Base-by-base conservation (phyloP, 208 protist genomes). In the Endotrypanum monterogeii region DNA sequence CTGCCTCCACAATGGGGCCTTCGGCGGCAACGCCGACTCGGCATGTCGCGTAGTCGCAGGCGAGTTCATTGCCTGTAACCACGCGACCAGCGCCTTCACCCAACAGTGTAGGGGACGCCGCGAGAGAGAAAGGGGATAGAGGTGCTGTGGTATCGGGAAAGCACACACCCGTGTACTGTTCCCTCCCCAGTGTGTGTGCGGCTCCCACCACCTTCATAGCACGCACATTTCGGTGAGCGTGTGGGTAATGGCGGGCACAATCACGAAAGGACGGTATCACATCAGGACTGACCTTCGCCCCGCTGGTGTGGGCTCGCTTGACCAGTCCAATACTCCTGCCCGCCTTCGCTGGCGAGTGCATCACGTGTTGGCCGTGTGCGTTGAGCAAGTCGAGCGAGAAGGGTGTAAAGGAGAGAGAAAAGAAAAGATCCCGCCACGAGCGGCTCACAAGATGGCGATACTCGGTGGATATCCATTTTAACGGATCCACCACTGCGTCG, bases 391-490 rank as follows among this genome's bases (percentile, higher is more conserved):
- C 77, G 56, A 81, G 69, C 16, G 61, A 37, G 35, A 65, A 20
- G 2, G 78, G 67, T 20, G 32, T 61, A 50, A 74, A 73, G 28
- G 25, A 39, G 20, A 60, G 51, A 3, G 77, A 73, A 23, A 83
- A 58, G 35, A 80, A 57, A 35, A 86, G 76, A 0, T 60, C 66
- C 73, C 61, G 63, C 58, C 50, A 52, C 7, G 74, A 72, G 75
- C 76, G 67, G 18, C 57, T 58, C n/a, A 71, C 23, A 14, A 67
- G 20, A 55, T 18, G 37, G 57, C 74, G 71, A 50, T 80, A 77
- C 30, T 83, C 69, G 30, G 57, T 69, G 7, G 28, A 7, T 23
- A 83, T 44, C 69, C 65, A 76, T 6, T 2, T 32, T 6, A 83
- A 8, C 20, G 82, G 74, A 1, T 3, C 62, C 35, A 3, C 37